Conservation (phyloP, 495 filamentous ascomycete species). For the Durotheca rogersii region DNA sequence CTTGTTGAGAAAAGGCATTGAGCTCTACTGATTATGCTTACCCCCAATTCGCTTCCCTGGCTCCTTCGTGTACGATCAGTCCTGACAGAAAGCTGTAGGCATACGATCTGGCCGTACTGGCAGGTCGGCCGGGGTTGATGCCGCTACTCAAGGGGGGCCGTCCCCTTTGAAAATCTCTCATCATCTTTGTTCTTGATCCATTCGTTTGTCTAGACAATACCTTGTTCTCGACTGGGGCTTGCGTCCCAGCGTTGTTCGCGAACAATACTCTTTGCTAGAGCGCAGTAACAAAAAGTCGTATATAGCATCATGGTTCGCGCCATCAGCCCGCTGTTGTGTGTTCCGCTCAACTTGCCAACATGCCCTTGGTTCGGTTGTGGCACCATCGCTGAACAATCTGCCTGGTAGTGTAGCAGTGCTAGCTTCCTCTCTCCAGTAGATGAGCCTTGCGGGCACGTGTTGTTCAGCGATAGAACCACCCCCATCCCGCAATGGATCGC, state of each 20-base stretch:
- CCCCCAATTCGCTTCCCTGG: neutral
- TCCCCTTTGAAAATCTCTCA: too few species aligned
- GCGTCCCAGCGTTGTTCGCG: neutral
- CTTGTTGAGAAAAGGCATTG: constrained; percentile 52
- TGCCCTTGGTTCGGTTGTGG: neutral
- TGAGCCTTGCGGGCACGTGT: neutral
- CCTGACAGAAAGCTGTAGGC: constrained; percentile 5
- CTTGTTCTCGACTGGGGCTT: constrained; percentile 3
- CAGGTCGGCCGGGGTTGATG: neutral
- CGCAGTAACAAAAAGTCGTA: neutral
- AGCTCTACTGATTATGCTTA: constrained; percentile 39
- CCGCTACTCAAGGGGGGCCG: too few species aligned
- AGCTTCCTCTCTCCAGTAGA: constrained; percentile 6
- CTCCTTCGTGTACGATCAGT: neutral
- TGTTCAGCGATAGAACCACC: constrained; percentile 11
- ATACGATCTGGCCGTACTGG: neutral
- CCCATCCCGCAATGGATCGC: neutral
- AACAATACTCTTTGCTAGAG: constrained; percentile 8
- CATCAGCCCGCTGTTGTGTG: neutral
- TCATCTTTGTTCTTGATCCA: too few species aligned
- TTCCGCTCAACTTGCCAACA: neutral
- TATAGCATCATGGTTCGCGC: neutral
- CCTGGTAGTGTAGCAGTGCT: constrained; percentile 16
- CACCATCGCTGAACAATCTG: constrained; percentile 8
- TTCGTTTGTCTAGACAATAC: constrained; percentile 15